Evolutionary conservation across 2,329 filamentous ascomycete genomes (phyloP).

Genomic region (Alternaria sp.): DNA sequence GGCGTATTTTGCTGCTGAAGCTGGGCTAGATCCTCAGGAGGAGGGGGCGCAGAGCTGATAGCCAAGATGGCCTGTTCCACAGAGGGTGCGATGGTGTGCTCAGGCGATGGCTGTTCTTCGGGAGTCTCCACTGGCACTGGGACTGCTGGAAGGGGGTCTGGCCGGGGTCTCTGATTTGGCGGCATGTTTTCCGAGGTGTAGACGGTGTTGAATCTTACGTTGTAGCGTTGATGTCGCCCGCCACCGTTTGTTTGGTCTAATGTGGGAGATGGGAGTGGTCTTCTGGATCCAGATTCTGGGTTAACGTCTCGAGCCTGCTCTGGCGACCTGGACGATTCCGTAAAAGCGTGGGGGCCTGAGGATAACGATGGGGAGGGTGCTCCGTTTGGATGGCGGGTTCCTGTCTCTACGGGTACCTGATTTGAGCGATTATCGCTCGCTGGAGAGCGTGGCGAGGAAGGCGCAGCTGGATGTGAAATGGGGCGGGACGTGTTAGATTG

Average conservation of each 20-base stretch:
- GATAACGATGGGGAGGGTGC: conserved; percentile 13
- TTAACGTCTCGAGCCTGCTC: conserved; percentile 14
- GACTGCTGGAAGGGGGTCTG: conserved; percentile 16
- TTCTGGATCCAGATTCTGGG: conserved; percentile 10
- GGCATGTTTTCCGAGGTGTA: conserved; percentile 25
- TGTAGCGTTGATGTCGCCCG: conserved; percentile 30
- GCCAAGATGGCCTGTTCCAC: conserved; percentile 12
- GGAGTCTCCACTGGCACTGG: conserved; percentile 4
- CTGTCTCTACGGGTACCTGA: conserved; percentile 8
- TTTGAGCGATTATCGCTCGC: conserved; percentile 1
- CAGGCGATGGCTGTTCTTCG: conserved; percentile 11
- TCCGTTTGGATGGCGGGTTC: conserved; percentile 1
- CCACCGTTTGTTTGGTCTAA: conserved; percentile 15
- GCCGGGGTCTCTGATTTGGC: conserved; percentile 22
- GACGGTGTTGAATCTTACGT: conserved; percentile 33
- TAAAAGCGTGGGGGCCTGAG: neutral
- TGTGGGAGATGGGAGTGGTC: conserved; percentile 11
- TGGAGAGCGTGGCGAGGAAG: conserved; percentile 16
- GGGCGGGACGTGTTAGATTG: conserved; percentile 16
- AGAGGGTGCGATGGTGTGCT: conserved; percentile 8
- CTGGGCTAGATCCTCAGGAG: conserved; percentile 6
- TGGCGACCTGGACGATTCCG: conserved; percentile 16
- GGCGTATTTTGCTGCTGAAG: conserved; percentile 16
- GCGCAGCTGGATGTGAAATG: conserved; percentile 5
- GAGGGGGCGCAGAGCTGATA: neutral